phyloP scores from a whole-genome alignment of 2,329 filamentous ascomycete species.

The Amylocarpus encephaloides region DNA sequence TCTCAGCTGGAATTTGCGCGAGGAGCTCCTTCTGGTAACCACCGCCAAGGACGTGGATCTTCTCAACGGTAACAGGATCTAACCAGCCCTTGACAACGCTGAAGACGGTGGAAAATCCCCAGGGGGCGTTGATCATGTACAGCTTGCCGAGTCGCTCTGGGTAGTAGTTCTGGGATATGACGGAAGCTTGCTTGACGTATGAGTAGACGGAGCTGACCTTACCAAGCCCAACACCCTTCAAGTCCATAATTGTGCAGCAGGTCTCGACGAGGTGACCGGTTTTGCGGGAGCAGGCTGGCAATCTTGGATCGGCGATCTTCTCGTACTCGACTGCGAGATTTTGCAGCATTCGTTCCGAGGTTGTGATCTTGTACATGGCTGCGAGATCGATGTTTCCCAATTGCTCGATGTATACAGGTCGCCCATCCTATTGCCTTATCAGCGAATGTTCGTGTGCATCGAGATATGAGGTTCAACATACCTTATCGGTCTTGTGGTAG shows the following conservation, averaged over 20 bases:
- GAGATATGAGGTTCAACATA: constrained; percentile 29
- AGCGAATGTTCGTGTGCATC: constrained; percentile 4
- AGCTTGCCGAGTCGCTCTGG: constrained; percentile 92
- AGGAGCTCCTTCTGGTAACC: constrained; percentile 81
- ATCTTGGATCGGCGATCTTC: constrained; percentile 84
- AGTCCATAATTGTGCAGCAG: constrained; percentile 96
- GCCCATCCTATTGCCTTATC: constrained; percentile 63
- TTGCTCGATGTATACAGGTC: constrained; percentile 95
- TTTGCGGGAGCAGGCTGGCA: constrained; percentile 94
- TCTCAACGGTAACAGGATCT: constrained; percentile 91
- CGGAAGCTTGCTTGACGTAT: constrained; percentile 79
- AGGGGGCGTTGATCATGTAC: constrained; percentile 96
- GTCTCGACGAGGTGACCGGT: constrained; percentile 86
- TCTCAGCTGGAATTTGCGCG: constrained; percentile 79
- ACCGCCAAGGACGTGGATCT: constrained; percentile 85
- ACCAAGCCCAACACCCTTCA: constrained; percentile 84
- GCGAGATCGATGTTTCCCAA: constrained; percentile 87
- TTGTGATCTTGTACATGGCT: constrained; percentile 90
- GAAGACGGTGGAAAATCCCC: constrained; percentile 88
- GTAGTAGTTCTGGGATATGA: constrained; percentile 97
- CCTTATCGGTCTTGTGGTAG: constrained; percentile 95
- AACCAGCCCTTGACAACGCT: constrained; percentile 85
- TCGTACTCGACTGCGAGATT: constrained; percentile 98
- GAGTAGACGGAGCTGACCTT: constrained; percentile 79
- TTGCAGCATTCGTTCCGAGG: constrained; percentile 85